Evolutionary conservation across 2,329 filamentous ascomycete genomes (phyloP), one percentile per base, ranked within the genome.

Genomic region (Pseudogymnoascus sp.): DNA sequence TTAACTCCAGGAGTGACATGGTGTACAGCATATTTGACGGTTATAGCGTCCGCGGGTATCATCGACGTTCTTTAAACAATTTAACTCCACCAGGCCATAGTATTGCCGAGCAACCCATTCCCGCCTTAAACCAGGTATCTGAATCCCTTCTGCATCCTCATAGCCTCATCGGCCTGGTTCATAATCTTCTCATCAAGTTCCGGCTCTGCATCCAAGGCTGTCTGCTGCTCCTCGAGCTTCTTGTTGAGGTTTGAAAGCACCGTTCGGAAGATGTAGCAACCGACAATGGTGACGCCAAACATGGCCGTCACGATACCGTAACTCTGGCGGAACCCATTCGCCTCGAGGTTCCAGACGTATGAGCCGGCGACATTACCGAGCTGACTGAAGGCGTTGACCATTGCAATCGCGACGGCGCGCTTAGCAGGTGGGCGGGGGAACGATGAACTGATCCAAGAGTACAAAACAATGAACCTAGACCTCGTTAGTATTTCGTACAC

Each of bases 251-350:
- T 69, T 5, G 69, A 61, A 4, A 84, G 74, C 61, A 82, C 76
- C 65, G 74, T 62, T 18, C 77, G 75, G 74, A 83, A 79, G 33
- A 72, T 62, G 59, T 72, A 75, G 70, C 79, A 84, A 4, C 82
- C 82, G 0, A 76, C 36, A 33, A 84, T 79, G 0, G 84, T 82
- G 39, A 83, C 66, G 3, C 81, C 82, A 67, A 86, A 87, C 84
- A 87, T 87, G 68, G 82, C 76, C 12, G 80, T 78, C 4, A 87
- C 84, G 61, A 87, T 84, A 3, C 82, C 84, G 66, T 87, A 87
- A 63, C 82, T 85, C 74, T 82, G 80, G 64, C 84, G 78, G 75
- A 78, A 87, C 0, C 84, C 84, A 64, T 86, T 79, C 0, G 78
- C 82, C 22, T 76, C 73, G 58, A 87, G 75, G 59, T 77, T 74